These are phyloP conservation scores for Mortierella sp. DNA, from an alignment of 371 early-diverging fungal genomes.

Conservation along the genomic window DNA sequence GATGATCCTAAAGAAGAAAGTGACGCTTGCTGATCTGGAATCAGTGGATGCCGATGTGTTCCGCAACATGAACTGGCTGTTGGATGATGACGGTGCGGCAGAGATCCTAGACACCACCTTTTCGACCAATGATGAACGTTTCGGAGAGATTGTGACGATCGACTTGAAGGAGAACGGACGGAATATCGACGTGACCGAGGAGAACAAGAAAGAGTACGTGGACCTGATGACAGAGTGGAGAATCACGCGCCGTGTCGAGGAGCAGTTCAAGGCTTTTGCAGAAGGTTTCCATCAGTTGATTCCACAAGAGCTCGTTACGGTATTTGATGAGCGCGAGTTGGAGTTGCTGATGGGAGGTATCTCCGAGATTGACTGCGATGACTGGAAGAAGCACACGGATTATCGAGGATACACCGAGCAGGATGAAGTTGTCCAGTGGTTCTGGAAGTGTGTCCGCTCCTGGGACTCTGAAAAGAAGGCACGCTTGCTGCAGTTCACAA, in stretches of 20 bases:
- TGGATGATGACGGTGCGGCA: slow-evolving; percentile 88
- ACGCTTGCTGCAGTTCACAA: slow-evolving; percentile 96
- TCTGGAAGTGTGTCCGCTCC: slow-evolving; percentile 93
- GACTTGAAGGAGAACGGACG: slow-evolving; percentile 92
- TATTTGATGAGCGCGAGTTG: slow-evolving; percentile 98
- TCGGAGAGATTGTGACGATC: slow-evolving; percentile 91
- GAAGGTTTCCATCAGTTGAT: slow-evolving; percentile 97
- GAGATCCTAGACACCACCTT: slow-evolving; percentile 92
- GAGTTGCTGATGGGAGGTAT: slow-evolving; percentile 98
- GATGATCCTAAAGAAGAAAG: slow-evolving; percentile 91
- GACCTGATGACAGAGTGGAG: slow-evolving; percentile 88
- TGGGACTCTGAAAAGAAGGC: slow-evolving; percentile 96
- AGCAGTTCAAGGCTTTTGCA: slow-evolving; percentile 94
- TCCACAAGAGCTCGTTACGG: slow-evolving; percentile 90
- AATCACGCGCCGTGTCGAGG: slow-evolving; percentile 87
- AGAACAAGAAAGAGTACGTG: slow-evolving; percentile 97
- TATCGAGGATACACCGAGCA: slow-evolving; percentile 96
- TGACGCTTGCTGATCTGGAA: slow-evolving; percentile 93
- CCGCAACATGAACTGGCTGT: slow-evolving; percentile 93
- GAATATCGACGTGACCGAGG: slow-evolving; percentile 94
- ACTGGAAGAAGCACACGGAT: slow-evolving; percentile 99
- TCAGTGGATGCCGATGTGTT: slow-evolving; percentile 95
- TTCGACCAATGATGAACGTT: slow-evolving; percentile 91
- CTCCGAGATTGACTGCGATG: slow-evolving; percentile 98
- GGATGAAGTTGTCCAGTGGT: slow-evolving; percentile 97